Evolutionary conservation across 495 filamentous ascomycete species (phyloP).

Genomic region (Platismatia glauca): DNA sequence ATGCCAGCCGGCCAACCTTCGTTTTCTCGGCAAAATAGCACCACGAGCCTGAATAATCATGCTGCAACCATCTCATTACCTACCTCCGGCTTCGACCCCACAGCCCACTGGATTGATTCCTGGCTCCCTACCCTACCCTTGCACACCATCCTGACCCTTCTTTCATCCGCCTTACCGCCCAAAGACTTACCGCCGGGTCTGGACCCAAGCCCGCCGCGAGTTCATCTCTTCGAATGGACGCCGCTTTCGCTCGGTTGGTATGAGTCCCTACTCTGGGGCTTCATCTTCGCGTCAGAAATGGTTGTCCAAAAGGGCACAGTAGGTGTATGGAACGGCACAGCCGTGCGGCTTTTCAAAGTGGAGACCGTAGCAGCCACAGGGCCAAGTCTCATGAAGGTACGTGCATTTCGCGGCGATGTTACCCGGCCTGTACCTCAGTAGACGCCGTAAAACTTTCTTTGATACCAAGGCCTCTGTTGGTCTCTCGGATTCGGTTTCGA

Average conservation of each 20-base stretch:
- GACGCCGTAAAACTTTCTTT: not conserved
- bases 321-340: slow-evolving; percentile 92
- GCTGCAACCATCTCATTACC: slow-evolving; percentile 39
- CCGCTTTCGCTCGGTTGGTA: slow-evolving; percentile 92
- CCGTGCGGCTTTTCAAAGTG: slow-evolving; percentile 79
- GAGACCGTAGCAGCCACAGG: slow-evolving; percentile 74
- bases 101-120: slow-evolving; percentile 75
- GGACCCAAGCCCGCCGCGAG: slow-evolving; percentile 64
- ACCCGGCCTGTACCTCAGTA: not conserved
- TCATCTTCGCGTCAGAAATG: slow-evolving; percentile 87
- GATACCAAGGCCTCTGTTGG: not conserved
- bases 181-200: slow-evolving; percentile 43
- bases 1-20: slow-evolving; percentile 77
- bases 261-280: slow-evolving; percentile 88
- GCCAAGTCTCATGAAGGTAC: slow-evolving; percentile 58
- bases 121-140: slow-evolving; percentile 91
- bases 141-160: slow-evolving; percentile 78
- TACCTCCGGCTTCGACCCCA: slow-evolving; percentile 61
- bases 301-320: slow-evolving; percentile 72
- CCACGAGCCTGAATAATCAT: slow-evolving; percentile 67
- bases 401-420: not conserved
- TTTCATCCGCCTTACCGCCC: slow-evolving; percentile 45
- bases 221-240: slow-evolving; percentile 94
- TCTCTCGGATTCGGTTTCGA: not conserved
- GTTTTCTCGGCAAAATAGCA: slow-evolving; percentile 90